Evolutionary conservation across 768 basidiomycete genomes (phyloP), one percentile per base, ranked within the genome.

Genomic region (Mycena venus): DNA sequence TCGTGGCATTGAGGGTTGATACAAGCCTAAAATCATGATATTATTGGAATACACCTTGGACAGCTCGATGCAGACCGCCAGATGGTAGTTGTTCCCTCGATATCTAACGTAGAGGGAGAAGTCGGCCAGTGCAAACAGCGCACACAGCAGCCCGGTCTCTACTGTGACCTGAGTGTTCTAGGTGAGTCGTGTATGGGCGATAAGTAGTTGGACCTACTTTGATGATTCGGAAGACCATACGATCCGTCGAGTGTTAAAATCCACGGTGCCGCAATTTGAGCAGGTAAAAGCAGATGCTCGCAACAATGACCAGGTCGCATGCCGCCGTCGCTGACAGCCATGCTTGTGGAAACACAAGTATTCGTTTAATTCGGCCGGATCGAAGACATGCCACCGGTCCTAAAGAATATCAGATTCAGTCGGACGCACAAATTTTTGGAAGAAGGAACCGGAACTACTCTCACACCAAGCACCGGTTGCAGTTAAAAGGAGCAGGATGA

Each of bases 361-460:
- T n/a, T n/a, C 85, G 80, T 97, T 93, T 11, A 99, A 85, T 58
- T 84, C 84, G 2, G 84, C 83, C 1, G 94, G 95, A 79, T 95
- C 92, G 73, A 99, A 90, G 68, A 73, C 62, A 55, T 76, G 73
- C 75, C 71, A 76, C 34, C 75, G 75, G 31, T 69, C 62, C 75
- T 76, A 42, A 38, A 7, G 31, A 32, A 31, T 23, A 14, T 36
- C 47, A 66, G 2, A n/a, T n/a, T n/a, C n/a, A n/a, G n/a, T n/a
- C n/a, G n/a, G n/a, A n/a, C n/a, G n/a, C n/a, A n/a, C n/a, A 6
- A 40, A 8, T 34, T 31, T 29, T 19, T 21, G 21, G 29, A n/a
- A 6, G 21, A 12, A 11, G 32, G 32, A 44, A 17, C 10, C 11
- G 19, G 14, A 34, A 53, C 9, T 3, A 8, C 60, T 19, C 32